A percentile compares a stretch with the other conserved stretches of the same genome.
Evolutionary conservation across 306 rosid genomes (phyloP).

Genomic region (Prunus padus): DNA sequence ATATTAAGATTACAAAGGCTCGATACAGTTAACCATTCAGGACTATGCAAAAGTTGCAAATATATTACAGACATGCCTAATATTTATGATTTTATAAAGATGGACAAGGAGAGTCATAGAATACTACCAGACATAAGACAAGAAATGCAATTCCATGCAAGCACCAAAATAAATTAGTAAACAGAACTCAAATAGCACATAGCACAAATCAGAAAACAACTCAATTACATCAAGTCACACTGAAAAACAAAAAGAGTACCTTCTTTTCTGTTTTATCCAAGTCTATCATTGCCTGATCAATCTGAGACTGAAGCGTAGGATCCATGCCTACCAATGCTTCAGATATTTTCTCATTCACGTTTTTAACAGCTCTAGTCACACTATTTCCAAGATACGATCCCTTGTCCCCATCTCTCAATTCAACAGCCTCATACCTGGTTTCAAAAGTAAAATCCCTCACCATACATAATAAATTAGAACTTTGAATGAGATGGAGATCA

Average conservation of each 20-base stretch:
- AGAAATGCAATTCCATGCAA: not conserved
- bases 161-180: not conserved
- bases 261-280: constrained; percentile 95
- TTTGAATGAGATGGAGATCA: not conserved
- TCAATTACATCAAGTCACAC: not conserved
- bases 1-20: not conserved
- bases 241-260: constrained; percentile 36
- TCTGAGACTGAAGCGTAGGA: constrained; percentile 84
- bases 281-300: constrained; percentile 94
- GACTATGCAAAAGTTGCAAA: not conserved
- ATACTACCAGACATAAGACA: not conserved
- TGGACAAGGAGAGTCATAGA: not conserved
- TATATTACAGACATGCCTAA: not conserved
- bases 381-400: constrained; percentile 78
- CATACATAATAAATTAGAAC: not conserved
- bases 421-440: constrained; percentile 88
- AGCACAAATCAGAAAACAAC: constrained; percentile 7
- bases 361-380: constrained; percentile 79
- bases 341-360: constrained; percentile 79
- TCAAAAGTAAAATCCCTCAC: constrained; percentile 2
- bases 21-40: not conserved
- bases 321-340: constrained; percentile 93
- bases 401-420: constrained; percentile 91
- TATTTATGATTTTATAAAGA: not conserved
- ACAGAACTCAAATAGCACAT: not conserved